These are phyloP conservation scores for Prunus mira DNA, from an alignment of 306 rosid species.

Conservation along the genomic window DNA sequence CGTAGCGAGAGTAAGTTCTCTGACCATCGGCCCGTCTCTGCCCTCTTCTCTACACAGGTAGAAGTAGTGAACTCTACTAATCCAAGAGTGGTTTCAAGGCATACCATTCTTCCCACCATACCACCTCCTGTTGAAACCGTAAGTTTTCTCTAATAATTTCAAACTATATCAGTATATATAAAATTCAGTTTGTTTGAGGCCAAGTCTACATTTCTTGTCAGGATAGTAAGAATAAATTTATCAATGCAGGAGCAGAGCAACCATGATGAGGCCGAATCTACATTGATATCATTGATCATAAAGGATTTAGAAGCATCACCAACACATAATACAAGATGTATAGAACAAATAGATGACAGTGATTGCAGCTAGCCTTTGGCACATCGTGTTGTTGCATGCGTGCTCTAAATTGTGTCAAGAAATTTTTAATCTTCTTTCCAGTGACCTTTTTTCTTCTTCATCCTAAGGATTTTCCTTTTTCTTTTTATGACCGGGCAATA, in stretches of 20 bases:
- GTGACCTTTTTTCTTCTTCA: background rate
- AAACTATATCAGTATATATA: background rate
- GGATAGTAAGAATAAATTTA: background rate
- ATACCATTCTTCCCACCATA: conserved; percentile 27
- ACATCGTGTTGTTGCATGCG: background rate
- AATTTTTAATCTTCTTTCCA: background rate
- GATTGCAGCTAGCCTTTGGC: conserved; percentile 11
- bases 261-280: conserved; percentile 24
- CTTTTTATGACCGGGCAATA: background rate
- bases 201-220: background rate
- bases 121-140: conserved; percentile 38
- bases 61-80: conserved; percentile 45
- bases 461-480: background rate
- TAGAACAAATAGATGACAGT: conserved; percentile 4
- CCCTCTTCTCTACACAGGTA: conserved; percentile 72
- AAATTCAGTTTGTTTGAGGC: background rate
- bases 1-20: conserved; percentile 93
- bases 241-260: conserved; percentile 36
- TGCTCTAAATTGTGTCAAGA: conserved; percentile 3
- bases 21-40: conserved; percentile 95
- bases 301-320: conserved; percentile 35
- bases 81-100: conserved; percentile 35
- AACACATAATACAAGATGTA: background rate
- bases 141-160: conserved; percentile 28
- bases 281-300: conserved; percentile 30